Evolutionary conservation across 2,329 filamentous ascomycete species (phyloP).

Genomic region (Apiospora phragmitis): DNA sequence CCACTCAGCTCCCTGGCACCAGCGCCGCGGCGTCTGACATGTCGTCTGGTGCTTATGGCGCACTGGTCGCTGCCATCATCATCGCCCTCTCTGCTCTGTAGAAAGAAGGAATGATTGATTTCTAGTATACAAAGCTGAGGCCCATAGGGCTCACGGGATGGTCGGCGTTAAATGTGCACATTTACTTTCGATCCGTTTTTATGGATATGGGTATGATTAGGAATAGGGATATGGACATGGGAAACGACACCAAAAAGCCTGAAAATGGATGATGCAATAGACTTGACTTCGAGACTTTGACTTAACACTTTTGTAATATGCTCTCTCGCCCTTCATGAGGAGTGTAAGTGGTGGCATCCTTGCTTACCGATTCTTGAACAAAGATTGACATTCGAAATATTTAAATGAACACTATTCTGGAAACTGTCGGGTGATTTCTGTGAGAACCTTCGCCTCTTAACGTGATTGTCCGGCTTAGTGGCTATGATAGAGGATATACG

Average conservation of each 20-base stretch:
- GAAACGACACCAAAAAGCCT: neutral
- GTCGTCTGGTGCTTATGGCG: conserved; percentile 13
- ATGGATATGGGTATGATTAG: neutral
- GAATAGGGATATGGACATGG: neutral
- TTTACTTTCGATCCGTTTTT: neutral
- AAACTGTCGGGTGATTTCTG: neutral
- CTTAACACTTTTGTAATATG: neutral
- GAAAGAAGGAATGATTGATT: neutral
- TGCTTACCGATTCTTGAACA: neutral
- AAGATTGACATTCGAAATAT: neutral
- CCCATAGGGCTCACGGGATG: neutral
- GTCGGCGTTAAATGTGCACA: neutral
- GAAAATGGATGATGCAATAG: neutral
- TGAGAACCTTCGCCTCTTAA: neutral
- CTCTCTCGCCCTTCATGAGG: neutral
- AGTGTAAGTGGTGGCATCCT: neutral
- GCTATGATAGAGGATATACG: too few species aligned
- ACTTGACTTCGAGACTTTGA: neutral
- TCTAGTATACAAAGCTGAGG: neutral
- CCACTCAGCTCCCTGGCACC: neutral
- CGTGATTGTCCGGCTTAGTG: neutral
- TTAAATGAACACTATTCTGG: neutral
- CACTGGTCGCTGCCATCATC: conserved; percentile 16
- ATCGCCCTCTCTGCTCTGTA: conserved; percentile 13
- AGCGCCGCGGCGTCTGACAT: conserved; percentile 6